These are phyloP conservation scores for Colletotrichum agaves DNA, from an alignment of 2,329 filamentous ascomycete genomes.

Conservation along the genomic window DNA sequence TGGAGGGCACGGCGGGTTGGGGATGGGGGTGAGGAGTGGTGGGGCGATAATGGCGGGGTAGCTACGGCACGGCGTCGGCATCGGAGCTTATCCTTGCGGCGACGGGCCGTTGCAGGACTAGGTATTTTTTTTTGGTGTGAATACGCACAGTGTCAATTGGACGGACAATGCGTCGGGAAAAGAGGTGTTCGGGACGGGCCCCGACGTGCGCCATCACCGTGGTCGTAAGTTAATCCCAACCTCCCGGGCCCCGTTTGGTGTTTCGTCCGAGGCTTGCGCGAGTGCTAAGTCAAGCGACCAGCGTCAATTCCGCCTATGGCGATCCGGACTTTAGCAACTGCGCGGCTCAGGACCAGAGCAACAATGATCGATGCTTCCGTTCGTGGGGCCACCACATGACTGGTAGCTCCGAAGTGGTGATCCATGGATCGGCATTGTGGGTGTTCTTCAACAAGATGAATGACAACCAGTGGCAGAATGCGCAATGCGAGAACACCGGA, in stretches of 20 bases:
- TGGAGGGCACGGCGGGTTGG: not conserved
- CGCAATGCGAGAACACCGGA: conserved; percentile 40
- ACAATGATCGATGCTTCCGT: conserved; percentile 44
- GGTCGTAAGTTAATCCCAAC: conserved; percentile 40
- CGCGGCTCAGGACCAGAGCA: conserved; percentile 30
- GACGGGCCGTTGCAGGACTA: conserved; percentile 4
- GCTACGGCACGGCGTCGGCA: conserved; percentile 14
- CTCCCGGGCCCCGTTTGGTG: conserved; percentile 39
- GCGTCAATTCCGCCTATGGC: conserved; percentile 38
- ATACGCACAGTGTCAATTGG: not conserved
- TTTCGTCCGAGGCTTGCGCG: conserved; percentile 44
- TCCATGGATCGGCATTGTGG: conserved; percentile 49
- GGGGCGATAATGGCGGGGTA: conserved; percentile 35
- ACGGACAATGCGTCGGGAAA: conserved; percentile 25
- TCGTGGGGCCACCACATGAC: conserved; percentile 41
- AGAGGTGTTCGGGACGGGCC: conserved; percentile 8
- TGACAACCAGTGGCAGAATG: conserved; percentile 40
- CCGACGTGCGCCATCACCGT: conserved; percentile 51
- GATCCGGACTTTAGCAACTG: conserved; percentile 41
- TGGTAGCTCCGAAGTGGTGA: conserved; percentile 42
- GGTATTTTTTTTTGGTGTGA: not conserved
- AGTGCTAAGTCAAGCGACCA: conserved; percentile 35
- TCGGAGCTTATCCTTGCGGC: conserved; percentile 30
- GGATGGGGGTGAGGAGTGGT: conserved; percentile 1
- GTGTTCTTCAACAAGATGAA: conserved; percentile 49